Percentiles rank a stretch among this genome's conserved stretches.
Evolutionary conservation across 768 basidiomycete species (phyloP).

Genomic region (Strobilomyces dryophilus): DNA sequence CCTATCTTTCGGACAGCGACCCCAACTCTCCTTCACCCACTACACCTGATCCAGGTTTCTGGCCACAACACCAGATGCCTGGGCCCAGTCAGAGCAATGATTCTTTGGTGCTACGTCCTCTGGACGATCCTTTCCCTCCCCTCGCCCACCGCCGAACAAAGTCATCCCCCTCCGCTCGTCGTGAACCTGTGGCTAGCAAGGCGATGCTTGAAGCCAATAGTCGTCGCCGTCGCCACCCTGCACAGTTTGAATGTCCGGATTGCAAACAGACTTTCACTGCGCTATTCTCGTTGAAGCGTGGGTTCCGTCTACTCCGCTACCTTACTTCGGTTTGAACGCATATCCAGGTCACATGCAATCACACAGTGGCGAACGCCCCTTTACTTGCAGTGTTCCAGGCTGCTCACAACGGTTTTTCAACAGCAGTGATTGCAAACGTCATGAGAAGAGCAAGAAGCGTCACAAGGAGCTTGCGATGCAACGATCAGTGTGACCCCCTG

Average conservation of each 20-base stretch:
- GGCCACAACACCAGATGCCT: neutral
- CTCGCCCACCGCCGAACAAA: constrained; percentile 15
- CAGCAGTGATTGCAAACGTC: constrained; percentile 32
- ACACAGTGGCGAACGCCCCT: constrained; percentile 26
- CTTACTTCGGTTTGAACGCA: constrained; percentile 1
- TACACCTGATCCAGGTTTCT: constrained; percentile 10
- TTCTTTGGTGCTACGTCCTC: neutral
- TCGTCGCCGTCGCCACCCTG: constrained; percentile 28
- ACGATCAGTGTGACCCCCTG: constrained; percentile 13
- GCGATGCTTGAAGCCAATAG: constrained; percentile 32
- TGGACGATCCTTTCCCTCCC: constrained; percentile 1
- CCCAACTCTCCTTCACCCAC: constrained; percentile 16
- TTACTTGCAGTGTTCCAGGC: constrained; percentile 21
- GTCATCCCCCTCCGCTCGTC: constrained; percentile 12
- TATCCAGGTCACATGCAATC: constrained; percentile 27
- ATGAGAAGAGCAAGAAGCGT: constrained; percentile 32
- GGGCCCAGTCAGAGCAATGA: constrained; percentile 6
- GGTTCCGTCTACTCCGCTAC: constrained; percentile 1
- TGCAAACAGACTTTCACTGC: constrained; percentile 29
- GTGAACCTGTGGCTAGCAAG: constrained; percentile 26
- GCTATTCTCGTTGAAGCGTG: constrained; percentile 30
- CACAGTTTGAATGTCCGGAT: constrained; percentile 14
- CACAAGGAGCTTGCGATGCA: constrained; percentile 17
- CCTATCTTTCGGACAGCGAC: constrained; percentile 21
- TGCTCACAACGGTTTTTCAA: constrained; percentile 29